Conservation (phyloP, 2,329 filamentous ascomycete species). For the Claviceps capensis region DNA sequence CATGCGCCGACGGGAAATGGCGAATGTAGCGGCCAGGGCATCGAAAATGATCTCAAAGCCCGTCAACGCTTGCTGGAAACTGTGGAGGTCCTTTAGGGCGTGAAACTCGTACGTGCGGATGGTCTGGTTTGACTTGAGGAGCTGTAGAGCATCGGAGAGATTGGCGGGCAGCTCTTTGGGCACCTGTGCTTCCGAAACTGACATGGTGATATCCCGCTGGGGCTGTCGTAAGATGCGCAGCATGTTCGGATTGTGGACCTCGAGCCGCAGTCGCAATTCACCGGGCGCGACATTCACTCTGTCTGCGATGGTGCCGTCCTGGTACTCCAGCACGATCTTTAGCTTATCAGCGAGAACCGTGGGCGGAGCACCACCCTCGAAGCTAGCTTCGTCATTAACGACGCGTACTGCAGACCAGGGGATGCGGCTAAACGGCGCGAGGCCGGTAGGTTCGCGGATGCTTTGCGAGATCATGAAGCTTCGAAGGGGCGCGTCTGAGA, state of each 20-base stretch:
- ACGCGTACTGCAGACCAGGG: constrained; percentile 56
- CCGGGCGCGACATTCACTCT: constrained; percentile 68
- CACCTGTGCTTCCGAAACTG: constrained; percentile 55
- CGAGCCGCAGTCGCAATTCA: constrained; percentile 54
- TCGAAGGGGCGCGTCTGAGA: constrained; percentile 53
- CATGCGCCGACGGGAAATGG: constrained; percentile 73
- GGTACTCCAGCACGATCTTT: constrained; percentile 61
- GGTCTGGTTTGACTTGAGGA: constrained; percentile 43
- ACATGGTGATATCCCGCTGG: constrained; percentile 65
- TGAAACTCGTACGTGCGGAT: constrained; percentile 59
- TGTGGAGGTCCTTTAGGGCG: constrained; percentile 56
- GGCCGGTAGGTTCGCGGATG: constrained; percentile 33
- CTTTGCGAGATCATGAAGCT: constrained; percentile 48
- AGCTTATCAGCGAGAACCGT: constrained; percentile 67
- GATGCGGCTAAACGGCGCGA: constrained; percentile 35
- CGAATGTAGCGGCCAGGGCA: constrained; percentile 57
- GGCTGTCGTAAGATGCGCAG: constrained; percentile 57
- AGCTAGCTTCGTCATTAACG: constrained; percentile 56
- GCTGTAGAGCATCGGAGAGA: constrained; percentile 49
- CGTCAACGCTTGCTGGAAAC: constrained; percentile 66
- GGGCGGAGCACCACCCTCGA: constrained; percentile 42
- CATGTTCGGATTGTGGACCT: constrained; percentile 45
- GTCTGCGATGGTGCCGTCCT: constrained; percentile 68
- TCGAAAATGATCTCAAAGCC: constrained; percentile 68
- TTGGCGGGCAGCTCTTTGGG: constrained; percentile 48